These are phyloP conservation scores for Cenchrus americanus DNA, from an alignment of 176 grass and related monocot genomes.

Conservation along the genomic window DNA sequence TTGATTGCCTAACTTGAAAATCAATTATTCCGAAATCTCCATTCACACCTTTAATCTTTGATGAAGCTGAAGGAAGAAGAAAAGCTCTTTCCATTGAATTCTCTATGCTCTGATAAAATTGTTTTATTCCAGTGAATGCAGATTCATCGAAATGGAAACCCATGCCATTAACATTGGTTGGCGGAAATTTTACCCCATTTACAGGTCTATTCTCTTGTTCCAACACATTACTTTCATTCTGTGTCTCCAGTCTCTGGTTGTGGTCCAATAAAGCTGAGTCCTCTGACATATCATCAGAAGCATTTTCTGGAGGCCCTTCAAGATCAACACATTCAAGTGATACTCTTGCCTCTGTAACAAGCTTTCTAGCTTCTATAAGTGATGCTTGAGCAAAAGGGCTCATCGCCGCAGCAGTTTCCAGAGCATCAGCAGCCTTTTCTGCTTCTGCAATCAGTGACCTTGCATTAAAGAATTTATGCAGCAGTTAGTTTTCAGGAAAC, in stretches of 20 bases:
- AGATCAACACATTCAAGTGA: constrained; percentile 53
- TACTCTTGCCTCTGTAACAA: constrained; percentile 72
- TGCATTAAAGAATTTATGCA: constrained; percentile 43
- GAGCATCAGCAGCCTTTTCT: constrained; percentile 71
- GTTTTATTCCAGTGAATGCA: constrained; percentile 36
- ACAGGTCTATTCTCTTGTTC: constrained; percentile 46
- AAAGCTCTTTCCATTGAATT: constrained; percentile 50
- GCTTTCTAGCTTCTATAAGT: constrained; percentile 75
- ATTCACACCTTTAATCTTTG: constrained; percentile 32
- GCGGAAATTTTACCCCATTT: constrained; percentile 52
- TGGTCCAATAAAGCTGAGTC: constrained; percentile 30
- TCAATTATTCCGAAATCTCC: constrained; percentile 44
- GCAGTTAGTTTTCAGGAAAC: constrained; percentile 9
- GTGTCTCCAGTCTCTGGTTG: neutral
- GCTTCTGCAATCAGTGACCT: constrained; percentile 88
- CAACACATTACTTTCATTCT: constrained; percentile 17
- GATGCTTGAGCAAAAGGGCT: constrained; percentile 72
- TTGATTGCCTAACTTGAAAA: constrained; percentile 22
- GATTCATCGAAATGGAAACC: constrained; percentile 47
- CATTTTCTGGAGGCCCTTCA: constrained; percentile 31
- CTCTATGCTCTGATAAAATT: constrained; percentile 41
- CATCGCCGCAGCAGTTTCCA: constrained; percentile 62
- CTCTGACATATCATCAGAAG: constrained; percentile 34
- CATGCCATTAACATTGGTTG: constrained; percentile 34
- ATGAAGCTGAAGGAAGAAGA: constrained; percentile 51